Percentiles rank a stretch among this genome's conserved stretches.
Conservation (phyloP, 176 grass and related monocot genomes). For the Carex pumila region DNA sequence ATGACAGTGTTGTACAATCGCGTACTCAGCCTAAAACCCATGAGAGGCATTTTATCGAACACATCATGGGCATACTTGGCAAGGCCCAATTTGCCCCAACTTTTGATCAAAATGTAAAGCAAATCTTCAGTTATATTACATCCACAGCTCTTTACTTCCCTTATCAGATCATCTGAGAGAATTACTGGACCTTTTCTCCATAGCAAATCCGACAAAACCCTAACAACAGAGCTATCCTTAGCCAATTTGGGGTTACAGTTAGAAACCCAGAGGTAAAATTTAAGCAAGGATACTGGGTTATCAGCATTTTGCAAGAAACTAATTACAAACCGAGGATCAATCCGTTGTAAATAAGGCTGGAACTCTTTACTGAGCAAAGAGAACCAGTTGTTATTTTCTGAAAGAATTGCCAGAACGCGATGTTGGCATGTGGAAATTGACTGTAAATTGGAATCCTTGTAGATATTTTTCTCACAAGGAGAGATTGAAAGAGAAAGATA, state of each 20-base stretch:
- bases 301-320: slow-evolving; percentile 30
- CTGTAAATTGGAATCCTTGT: too few species aligned
- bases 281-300: slow-evolving; percentile 39
- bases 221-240: slow-evolving; percentile 42
- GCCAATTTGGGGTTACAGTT: slow-evolving; percentile 44
- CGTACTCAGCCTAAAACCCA: slow-evolving; percentile 44
- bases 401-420: too few species aligned
- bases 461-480: too few species aligned
- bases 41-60: slow-evolving; percentile 59
- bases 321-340: slow-evolving; percentile 43
- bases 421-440: too few species aligned
- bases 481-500: too few species aligned
- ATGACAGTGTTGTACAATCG: slow-evolving; percentile 70
- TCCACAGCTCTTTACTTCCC: slow-evolving; percentile 44
- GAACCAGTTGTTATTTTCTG: slow-evolving; percentile 34
- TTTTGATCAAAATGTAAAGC: slow-evolving; percentile 53
- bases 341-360: background rate
- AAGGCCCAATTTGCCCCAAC: slow-evolving; percentile 65
- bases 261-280: slow-evolving; percentile 71
- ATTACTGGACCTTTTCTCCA: background rate
- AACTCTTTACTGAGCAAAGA: slow-evolving; percentile 45
- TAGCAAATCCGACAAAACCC: slow-evolving; percentile 36
- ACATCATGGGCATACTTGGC: slow-evolving; percentile 65
- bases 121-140: slow-evolving; percentile 60
- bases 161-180: slow-evolving; percentile 42